A percentile compares a stretch with the other conserved stretches of the same genome.
Conservation (phyloP, 2,329 filamentous ascomycete species). For the Ophiostoma australiae region DNA sequence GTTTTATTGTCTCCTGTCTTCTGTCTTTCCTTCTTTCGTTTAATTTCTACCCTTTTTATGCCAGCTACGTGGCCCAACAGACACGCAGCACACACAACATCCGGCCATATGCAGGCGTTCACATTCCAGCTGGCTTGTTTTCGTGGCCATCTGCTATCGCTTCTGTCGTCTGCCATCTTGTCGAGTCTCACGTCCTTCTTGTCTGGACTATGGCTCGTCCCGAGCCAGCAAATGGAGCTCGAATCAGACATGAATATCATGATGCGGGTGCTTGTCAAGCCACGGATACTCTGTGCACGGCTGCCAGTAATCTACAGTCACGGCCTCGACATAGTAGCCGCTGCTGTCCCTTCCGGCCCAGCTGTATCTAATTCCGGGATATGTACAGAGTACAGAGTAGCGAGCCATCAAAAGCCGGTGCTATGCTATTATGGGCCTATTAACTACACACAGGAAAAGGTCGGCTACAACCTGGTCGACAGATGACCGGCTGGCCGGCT, state of each 20-base stretch:
- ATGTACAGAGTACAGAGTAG: neutral
- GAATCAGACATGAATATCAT: neutral
- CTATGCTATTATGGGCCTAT: neutral
- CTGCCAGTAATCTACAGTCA: neutral
- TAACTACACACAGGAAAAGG: neutral
- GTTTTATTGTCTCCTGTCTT: neutral
- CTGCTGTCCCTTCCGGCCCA: neutral
- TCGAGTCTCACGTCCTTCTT: neutral
- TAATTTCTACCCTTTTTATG: neutral
- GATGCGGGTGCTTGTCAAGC: neutral
- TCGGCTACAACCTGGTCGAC: neutral
- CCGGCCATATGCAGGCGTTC: neutral
- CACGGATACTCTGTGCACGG: too few relatives aligned
- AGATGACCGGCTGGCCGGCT: neutral
- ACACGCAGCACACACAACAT: neutral
- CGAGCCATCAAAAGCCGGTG: neutral
- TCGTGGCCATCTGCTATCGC: too few relatives aligned
- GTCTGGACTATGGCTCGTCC: neutral
- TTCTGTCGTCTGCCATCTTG: neutral
- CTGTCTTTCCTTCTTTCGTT: neutral
- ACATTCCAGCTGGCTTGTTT: neutral
- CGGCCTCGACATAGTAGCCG: neutral
- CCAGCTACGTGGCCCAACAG: neutral
- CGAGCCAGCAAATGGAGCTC: too few relatives aligned
- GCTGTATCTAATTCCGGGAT: neutral